A percentile compares a stretch with the other conserved stretches of the same genome.
Conservation (phyloP, 164 flowering plant species). For the Sedum album region DNA sequence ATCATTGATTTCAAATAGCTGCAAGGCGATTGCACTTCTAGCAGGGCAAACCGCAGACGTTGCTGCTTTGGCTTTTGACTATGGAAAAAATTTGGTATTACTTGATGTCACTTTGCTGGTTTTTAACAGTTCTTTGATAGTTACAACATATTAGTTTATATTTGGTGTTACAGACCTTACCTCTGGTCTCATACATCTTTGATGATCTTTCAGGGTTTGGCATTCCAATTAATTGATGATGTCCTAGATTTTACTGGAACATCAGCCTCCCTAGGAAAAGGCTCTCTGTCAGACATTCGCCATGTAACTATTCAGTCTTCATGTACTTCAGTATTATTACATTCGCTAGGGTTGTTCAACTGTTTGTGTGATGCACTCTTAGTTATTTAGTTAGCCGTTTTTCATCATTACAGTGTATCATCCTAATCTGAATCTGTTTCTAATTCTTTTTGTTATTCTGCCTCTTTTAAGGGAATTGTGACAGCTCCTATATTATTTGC, state of each 20-base stretch:
- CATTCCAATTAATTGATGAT: constrained; percentile 88
- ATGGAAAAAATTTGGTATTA: constrained; percentile 83
- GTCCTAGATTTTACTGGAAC: constrained; percentile 95
- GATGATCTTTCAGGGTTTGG: constrained; percentile 68
- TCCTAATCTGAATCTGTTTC: not conserved
- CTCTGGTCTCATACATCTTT: too few relatives aligned
- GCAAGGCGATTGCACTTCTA: constrained; percentile 87
- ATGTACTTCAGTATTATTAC: not conserved
- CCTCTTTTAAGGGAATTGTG: constrained; percentile 49
- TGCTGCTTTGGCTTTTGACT: constrained; percentile 71
- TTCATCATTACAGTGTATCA: not conserved
- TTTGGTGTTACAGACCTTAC: too few relatives aligned
- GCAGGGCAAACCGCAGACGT: constrained; percentile 90
- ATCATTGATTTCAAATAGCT: constrained; percentile 88
- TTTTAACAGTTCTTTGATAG: not conserved
- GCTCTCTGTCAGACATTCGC: constrained; percentile 84
- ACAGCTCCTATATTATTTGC: constrained; percentile 61
- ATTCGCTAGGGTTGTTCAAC: not conserved
- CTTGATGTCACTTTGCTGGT: not conserved
- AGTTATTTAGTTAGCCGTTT: too few relatives aligned
- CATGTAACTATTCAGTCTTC: constrained; percentile 38
- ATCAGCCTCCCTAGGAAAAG: constrained; percentile 93
- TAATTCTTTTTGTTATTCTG: not conserved
- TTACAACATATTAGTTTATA: not conserved
- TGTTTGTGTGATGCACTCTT: not conserved